A percentile compares a stretch with the other conserved stretches of the same genome.
Evolutionary conservation across 306 rosid genomes (phyloP).

Genomic region (Castanospermum australe): DNA sequence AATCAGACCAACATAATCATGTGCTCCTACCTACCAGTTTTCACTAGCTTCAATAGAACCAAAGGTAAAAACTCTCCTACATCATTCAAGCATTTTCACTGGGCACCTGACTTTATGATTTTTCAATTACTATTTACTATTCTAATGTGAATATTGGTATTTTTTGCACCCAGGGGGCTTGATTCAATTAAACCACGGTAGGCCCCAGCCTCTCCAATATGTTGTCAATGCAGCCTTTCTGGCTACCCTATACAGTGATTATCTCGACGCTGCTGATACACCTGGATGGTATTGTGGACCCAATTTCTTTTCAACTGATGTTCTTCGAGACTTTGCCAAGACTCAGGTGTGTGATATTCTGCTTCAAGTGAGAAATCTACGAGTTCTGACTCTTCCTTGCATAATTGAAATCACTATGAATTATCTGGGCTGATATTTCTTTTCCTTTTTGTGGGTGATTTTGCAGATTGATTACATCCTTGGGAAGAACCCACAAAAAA

Average conservation of each 20-base stretch:
- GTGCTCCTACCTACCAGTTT: conserved; percentile 81
- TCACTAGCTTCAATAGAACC: conserved; percentile 74
- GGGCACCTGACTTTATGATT: neutral
- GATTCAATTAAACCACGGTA: conserved; percentile 78
- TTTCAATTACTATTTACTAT: neutral
- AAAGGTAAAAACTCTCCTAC: conserved; percentile 40
- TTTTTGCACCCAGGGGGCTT: conserved; percentile 57
- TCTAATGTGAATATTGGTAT: neutral
- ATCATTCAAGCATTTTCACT: neutral
- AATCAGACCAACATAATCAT: conserved; percentile 76
- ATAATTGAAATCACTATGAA: neutral
- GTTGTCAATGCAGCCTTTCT: conserved; percentile 85
- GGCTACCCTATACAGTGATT: conserved; percentile 75
- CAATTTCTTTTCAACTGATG: conserved; percentile 68
- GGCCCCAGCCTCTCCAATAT: conserved; percentile 86
- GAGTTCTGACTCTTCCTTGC: neutral
- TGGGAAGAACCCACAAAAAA: conserved; percentile 73
- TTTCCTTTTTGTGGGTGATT: neutral
- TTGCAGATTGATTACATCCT: conserved; percentile 79
- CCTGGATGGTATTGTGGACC: conserved; percentile 94
- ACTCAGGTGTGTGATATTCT: conserved; percentile 55
- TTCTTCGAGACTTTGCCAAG: conserved; percentile 70
- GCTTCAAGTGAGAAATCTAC: neutral
- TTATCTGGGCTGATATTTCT: neutral
- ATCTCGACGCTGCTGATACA: conserved; percentile 83